Conservation (phyloP, 257 asterid genomes). For the Echium plantagineum region DNA sequence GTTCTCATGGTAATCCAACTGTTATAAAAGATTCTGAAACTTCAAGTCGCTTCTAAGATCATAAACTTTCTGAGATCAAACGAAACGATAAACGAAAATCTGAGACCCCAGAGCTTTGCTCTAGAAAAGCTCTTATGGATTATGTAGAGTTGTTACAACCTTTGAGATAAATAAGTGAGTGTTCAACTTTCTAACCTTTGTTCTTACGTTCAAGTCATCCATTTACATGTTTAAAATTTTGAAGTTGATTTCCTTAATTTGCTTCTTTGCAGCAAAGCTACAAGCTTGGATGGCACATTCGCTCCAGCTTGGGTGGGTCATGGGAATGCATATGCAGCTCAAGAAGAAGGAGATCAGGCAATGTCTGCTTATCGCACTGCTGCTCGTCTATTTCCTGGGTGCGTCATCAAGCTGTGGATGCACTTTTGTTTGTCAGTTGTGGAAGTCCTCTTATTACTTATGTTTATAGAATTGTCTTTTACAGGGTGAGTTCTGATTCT, state of each 20-base stretch:
- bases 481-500: conserved; percentile 24
- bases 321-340: conserved; percentile 93
- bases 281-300: conserved; percentile 89
- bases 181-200: no score
- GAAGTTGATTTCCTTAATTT: neutral
- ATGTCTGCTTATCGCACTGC: conserved; percentile 99
- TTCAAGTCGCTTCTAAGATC: no score
- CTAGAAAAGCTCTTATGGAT: no score
- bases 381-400: conserved; percentile 99
- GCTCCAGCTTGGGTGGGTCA: conserved; percentile 97
- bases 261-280: conserved; percentile 70
- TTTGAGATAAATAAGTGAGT: no score
- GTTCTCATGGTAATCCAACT: no score
- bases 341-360: conserved; percentile 98
- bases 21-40: no score
- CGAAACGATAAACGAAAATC: no score
- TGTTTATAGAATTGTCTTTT: conserved; percentile 9
- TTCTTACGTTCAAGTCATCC: no score
- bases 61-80: no score
- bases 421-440: conserved; percentile 2
- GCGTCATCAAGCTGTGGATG: conserved; percentile 10
- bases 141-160: no score
- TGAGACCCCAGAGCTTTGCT: no score
- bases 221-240: no score
- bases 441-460: conserved; percentile 14